phyloP scores from a whole-genome alignment of 352 stramenopile species.

The Bremia lactucae region DNA sequence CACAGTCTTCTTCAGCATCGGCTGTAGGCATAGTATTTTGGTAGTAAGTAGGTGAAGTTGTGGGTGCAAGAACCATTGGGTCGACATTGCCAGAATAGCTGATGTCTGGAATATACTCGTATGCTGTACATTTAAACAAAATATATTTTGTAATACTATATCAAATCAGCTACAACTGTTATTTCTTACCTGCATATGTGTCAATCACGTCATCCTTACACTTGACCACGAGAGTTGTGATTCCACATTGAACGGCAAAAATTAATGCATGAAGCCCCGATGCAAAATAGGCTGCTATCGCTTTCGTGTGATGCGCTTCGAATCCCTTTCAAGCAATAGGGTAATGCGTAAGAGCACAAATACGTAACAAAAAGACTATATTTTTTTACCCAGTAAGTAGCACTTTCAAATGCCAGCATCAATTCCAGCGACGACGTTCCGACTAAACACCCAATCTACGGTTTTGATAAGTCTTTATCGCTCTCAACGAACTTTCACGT shows the following conservation, averaged over 20 bases:
- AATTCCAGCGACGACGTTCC: constrained; percentile 56
- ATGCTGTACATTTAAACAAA: constrained; percentile 24
- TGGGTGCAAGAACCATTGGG: constrained; percentile 26
- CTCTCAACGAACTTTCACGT: background rate
- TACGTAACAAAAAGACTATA: background rate
- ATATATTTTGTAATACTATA: background rate
- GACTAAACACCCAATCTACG: constrained; percentile 63
- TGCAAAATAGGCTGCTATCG: constrained; percentile 36
- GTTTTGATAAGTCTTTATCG: background rate
- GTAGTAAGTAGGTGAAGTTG: constrained; percentile 44
- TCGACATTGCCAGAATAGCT: constrained; percentile 33
- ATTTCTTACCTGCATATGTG: constrained; percentile 55
- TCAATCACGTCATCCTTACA: constrained; percentile 80
- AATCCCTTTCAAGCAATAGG: constrained; percentile 21
- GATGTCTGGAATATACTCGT: constrained; percentile 73
- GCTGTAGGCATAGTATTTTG: constrained; percentile 45
- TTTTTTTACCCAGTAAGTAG: constrained; percentile 53
- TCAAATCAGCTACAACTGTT: background rate
- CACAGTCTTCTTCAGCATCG: constrained; percentile 62
- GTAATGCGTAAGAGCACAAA: too few relatives aligned
- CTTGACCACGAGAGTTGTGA: constrained; percentile 55
- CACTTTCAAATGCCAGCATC: constrained; percentile 52
- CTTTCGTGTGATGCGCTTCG: constrained; percentile 20
- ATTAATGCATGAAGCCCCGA: constrained; percentile 41
- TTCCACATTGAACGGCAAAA: constrained; percentile 44